Evolutionary conservation across 1,139 yeast genomes (phyloP).

Genomic region (Yarrowia galli): DNA sequence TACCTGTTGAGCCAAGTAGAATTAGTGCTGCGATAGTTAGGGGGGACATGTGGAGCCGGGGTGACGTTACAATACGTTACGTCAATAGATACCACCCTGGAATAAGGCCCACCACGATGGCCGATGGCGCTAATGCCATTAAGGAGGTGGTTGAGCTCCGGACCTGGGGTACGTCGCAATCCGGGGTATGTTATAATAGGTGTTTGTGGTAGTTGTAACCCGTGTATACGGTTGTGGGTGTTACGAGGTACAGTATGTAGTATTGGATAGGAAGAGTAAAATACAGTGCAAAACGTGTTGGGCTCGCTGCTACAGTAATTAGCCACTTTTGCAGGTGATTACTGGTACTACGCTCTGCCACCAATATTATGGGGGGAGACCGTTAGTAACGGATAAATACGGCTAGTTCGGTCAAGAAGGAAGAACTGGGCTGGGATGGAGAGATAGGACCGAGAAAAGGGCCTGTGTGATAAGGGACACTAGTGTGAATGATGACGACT

Average conservation of each 20-base stretch:
- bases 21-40: neutral
- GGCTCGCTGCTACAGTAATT: neutral
- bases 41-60: no score
- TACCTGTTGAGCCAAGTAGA: neutral
- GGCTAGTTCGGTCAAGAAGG: neutral
- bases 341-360: no score
- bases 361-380: neutral
- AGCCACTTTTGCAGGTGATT: no score
- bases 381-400: neutral
- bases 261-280: no score
- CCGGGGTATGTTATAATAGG: conserved; percentile 1
- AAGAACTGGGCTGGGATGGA: no score
- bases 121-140: conserved; percentile 31
- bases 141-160: neutral
- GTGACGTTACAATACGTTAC: conserved; percentile 3
- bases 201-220: neutral
- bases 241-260: no score
- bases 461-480: no score
- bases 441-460: no score
- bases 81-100: neutral
- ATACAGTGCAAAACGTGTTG: no score
- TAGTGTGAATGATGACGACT: no score
- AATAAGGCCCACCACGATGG: neutral
- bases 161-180: no score
- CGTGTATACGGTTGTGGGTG: neutral